A percentile compares a stretch with the other conserved stretches of the same genome.
phyloP scores from a whole-genome alignment of 106 monocot species.

The Platanthera zijinensis region DNA sequence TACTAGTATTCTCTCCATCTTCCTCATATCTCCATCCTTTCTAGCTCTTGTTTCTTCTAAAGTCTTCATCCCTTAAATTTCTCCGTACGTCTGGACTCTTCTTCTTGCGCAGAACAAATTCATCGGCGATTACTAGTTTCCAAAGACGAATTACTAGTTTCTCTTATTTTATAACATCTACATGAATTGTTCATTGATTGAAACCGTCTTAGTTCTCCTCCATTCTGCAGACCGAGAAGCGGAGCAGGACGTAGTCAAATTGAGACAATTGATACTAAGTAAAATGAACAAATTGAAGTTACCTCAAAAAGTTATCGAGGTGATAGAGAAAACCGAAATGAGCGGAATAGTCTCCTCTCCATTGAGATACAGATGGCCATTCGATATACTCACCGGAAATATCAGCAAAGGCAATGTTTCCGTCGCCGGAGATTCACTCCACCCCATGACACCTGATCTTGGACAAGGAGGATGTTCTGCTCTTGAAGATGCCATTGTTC shows the following conservation, averaged over 20 bases:
- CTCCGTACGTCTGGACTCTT: no score
- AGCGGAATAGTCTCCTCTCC: slow-evolving; percentile 33
- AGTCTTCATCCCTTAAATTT: no score
- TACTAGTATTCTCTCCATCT: no score
- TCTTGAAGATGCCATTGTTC: slow-evolving; percentile 51
- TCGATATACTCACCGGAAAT: slow-evolving; percentile 27
- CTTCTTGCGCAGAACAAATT: no score
- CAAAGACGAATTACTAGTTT: not conserved
- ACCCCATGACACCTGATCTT: slow-evolving; percentile 74
- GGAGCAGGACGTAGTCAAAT: slow-evolving; percentile 13
- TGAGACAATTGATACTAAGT: slow-evolving; percentile 20
- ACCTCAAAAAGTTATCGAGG: slow-evolving; percentile 23
- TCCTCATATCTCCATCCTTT: no score
- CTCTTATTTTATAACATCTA: not conserved
- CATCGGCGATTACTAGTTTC: no score
- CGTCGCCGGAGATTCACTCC: slow-evolving; percentile 66
- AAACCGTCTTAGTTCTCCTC: no score
- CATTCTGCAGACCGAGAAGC: slow-evolving; percentile 9
- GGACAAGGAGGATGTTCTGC: slow-evolving; percentile 67
- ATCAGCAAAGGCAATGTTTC: slow-evolving; percentile 30
- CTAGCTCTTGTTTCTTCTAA: no score
- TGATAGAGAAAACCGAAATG: slow-evolving; percentile 33
- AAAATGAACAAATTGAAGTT: slow-evolving; percentile 26
- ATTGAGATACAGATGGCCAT: slow-evolving; percentile 37
- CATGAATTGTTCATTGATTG: no score